These are phyloP conservation scores for Pyropia yezoensis DNA, from an alignment of 23 red algal species.

Conservation along the genomic window DNA sequence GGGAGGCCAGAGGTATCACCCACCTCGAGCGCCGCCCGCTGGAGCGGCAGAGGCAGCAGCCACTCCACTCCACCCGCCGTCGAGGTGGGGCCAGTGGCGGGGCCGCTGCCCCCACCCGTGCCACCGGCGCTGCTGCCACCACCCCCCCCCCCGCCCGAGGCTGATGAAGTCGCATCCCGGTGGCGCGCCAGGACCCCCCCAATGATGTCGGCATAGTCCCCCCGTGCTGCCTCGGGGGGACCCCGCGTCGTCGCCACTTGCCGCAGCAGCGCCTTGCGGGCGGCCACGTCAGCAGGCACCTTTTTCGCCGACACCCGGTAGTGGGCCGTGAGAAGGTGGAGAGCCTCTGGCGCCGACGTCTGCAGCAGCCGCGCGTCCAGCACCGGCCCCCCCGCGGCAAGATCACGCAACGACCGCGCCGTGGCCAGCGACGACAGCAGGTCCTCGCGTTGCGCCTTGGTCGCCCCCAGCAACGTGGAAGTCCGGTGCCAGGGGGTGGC, in stretches of 20 bases:
- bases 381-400: constrained; percentile 46
- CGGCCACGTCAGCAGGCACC: constrained; percentile 52
- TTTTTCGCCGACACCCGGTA: constrained; percentile 48
- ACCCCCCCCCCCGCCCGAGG: not conserved
- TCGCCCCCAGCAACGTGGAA: constrained; percentile 33
- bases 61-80: constrained; percentile 25
- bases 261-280: constrained; percentile 47
- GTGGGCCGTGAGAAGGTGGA: constrained; percentile 32
- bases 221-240: constrained; percentile 1
- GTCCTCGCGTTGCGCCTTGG: constrained; percentile 38
- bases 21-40: constrained; percentile 43
- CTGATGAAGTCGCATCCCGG: not conserved
- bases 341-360: constrained; percentile 28
- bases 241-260: constrained; percentile 35
- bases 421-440: constrained; percentile 38
- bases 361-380: constrained; percentile 42
- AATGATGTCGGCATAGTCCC: constrained; percentile 53
- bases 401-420: constrained; percentile 46
- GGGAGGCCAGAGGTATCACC: constrained; percentile 36
- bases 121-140: constrained; percentile 17
- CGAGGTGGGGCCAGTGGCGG: not conserved
- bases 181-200: constrained; percentile 47
- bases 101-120: constrained; percentile 6
- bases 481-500: constrained; percentile 67
- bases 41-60: constrained; percentile 26